Percentiles rank a stretch among this genome's conserved stretches.
phyloP scores from a whole-genome alignment of 306 rosid species.

The Crotalaria pallida region DNA sequence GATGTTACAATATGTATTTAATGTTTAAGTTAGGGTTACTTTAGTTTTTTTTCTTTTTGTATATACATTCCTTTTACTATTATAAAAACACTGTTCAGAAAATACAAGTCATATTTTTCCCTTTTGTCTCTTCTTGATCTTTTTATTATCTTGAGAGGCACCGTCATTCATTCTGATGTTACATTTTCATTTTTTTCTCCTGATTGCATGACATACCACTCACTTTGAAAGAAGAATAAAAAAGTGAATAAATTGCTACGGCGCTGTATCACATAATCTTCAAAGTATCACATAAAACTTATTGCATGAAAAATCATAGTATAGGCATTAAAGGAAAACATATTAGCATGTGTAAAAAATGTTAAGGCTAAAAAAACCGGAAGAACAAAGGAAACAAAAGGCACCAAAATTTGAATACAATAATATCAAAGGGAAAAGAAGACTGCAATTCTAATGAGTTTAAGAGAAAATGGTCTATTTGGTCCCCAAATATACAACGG shows the following conservation, averaged over 20 bases:
- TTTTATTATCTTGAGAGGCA: no score
- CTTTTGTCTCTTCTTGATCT: no score
- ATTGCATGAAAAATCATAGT: not conserved
- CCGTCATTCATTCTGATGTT: not conserved
- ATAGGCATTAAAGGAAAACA: not conserved
- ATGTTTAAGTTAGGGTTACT: no score
- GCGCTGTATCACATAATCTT: not conserved
- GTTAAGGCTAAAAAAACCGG: not conserved
- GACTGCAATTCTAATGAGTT: not conserved
- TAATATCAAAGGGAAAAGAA: not conserved
- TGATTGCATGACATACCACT: not conserved
- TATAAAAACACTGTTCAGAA: no score
- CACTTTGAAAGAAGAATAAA: not conserved
- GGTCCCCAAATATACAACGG: no score
- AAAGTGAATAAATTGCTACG: not conserved
- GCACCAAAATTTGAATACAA: not conserved
- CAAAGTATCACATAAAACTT: not conserved
- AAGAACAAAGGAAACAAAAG: not conserved
- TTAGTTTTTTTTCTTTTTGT: no score
- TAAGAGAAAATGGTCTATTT: no score
- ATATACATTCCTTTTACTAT: no score
- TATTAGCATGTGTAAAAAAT: not conserved
- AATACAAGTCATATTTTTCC: no score
- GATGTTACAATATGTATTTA: no score
- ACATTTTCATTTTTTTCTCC: not conserved